Base-by-base conservation (phyloP, 179 eudicot species). In the Spinacia oleracea region DNA sequence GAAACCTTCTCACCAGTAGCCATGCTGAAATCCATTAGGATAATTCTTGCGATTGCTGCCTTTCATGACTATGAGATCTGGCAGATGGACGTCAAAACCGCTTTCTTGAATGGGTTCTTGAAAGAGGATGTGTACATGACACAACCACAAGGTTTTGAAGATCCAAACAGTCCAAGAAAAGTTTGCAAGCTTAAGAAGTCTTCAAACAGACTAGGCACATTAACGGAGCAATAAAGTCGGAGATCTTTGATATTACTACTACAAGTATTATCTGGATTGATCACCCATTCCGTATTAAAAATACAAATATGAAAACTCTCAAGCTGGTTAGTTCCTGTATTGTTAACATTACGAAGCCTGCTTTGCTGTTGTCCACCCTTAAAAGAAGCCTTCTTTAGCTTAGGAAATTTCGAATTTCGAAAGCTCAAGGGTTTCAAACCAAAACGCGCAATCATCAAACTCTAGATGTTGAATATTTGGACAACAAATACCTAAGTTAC, bases 161-260 rank as follows among this genome's bases (percentile, higher is more conserved):
- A n/a, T n/a, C n/a, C n/a, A n/a, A n/a, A n/a, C n/a, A n/a, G n/a
- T n/a, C n/a, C n/a, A n/a, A n/a, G n/a, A n/a, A n/a, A n/a, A n/a
- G n/a, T n/a, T n/a, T n/a, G n/a, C n/a, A n/a, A n/a, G n/a, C n/a
- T n/a, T n/a, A n/a, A n/a, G n/a, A n/a, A n/a, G 69, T 70, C 75
- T 29, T 40, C 18, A 58, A 56, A 70, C 21, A 70, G 25, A 51
- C 11, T 5, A 29, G 56, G 59, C 20, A 4, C 11, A 31, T 20
- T 31, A 8, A 53, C 6, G 4, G 18, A 45, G 51, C 60, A 40
- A 0, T 20, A 3, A 25, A 70, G 35, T 20, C 0, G 0, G 9
- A 79, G 72, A n/a, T 79, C 77, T 64, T 72, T 72, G 7, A 79
- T 73, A 48, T 46, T 46, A 35, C 64, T 59, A 79, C 81, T n/a